Percentiles rank a stretch among this genome's conserved stretches.
These are phyloP conservation scores for Colletotrichum spaethianum DNA, from an alignment of 2,329 filamentous ascomycete genomes.

Conservation along the genomic window DNA sequence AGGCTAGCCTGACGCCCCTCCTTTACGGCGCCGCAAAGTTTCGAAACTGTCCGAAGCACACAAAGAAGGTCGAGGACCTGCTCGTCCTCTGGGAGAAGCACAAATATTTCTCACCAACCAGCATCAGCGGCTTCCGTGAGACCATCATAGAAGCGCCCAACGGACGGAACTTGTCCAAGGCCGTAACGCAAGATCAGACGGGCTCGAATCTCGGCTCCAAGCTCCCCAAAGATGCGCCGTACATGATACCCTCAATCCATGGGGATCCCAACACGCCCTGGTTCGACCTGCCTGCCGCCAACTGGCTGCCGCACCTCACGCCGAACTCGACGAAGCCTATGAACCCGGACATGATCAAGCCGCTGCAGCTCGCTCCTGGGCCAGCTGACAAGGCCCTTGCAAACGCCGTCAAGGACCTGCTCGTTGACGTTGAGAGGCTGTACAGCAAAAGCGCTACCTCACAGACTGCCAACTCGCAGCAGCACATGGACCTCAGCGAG, in stretches of 20 bases:
- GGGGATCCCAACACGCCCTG: conserved; percentile 81
- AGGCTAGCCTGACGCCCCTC: conserved; percentile 74
- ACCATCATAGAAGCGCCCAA: conserved; percentile 61
- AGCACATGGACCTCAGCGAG: conserved; percentile 76
- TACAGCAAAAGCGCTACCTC: conserved; percentile 68
- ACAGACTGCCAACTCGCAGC: conserved; percentile 59
- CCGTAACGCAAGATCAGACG: conserved; percentile 29
- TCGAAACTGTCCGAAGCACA: conserved; percentile 74
- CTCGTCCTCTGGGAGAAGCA: conserved; percentile 80
- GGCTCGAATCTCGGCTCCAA: conserved; percentile 44
- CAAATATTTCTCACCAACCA: conserved; percentile 69
- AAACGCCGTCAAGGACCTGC: conserved; percentile 77
- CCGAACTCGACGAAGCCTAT: conserved; percentile 84
- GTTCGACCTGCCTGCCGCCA: conserved; percentile 87
- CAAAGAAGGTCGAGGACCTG: conserved; percentile 74
- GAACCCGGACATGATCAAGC: conserved; percentile 77
- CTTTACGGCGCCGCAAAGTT: conserved; percentile 70
- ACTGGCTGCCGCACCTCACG: conserved; percentile 83
- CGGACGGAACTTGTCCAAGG: conserved; percentile 39
- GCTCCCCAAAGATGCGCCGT: conserved; percentile 71
- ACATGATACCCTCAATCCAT: conserved; percentile 81
- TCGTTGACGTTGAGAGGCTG: conserved; percentile 79
- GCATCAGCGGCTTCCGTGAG: conserved; percentile 72
- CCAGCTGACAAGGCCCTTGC: conserved; percentile 77
- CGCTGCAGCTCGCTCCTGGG: conserved; percentile 78